Evolutionary conservation across 2,329 filamentous ascomycete species (phyloP), one percentile per base, ranked within the genome.

Genomic region (Ceratocystis albifundus): DNA sequence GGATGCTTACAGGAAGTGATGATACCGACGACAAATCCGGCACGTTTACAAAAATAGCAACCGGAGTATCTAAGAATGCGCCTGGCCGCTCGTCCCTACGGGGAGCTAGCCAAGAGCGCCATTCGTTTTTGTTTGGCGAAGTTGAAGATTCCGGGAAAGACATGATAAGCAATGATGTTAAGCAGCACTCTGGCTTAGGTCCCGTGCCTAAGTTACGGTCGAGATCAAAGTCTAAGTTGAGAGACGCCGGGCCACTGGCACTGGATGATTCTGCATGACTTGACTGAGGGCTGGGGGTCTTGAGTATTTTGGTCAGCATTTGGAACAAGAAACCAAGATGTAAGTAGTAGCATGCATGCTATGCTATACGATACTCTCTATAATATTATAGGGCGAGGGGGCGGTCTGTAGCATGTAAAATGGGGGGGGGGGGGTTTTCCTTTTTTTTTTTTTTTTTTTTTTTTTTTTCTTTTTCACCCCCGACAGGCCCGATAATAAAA

Each of bases 1-100:
- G 87, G 86, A 91, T 91, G 87, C 78, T 91, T 1, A 85, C 86
- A 70, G 82, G 81, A 2, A 50, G 41, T 12, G 80, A 82, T 69
- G 72, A 77, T 65, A 73, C 76, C 0, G 67, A 61, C 10, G 70
- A 68, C 50, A 64, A 10, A 70, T 68, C 61, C 69, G 71, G 62
- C 67, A 72, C 66, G 48, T 69, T 69, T n/a, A 53, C 69, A 1
- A 61, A 70, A 6, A 70, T 65, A 46, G 41, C 45, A 17, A 22
- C 41, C 45, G 75, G 74, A 22, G 75, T 75, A 4, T 72, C 75
- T 50, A 46, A 3, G 69, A 74, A 5, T 64, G n/a, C 55, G 71
- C 12, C 71, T 72, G 7, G 45, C 7, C 7, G 12, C 17, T 4
- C 25, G 25, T 17, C 30, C 22, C n/a, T 25, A 22, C 17, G n/a